These are phyloP conservation scores for Taphrina flavorubra DNA, from an alignment of 1,139 yeast genomes.

Conservation along the genomic window DNA sequence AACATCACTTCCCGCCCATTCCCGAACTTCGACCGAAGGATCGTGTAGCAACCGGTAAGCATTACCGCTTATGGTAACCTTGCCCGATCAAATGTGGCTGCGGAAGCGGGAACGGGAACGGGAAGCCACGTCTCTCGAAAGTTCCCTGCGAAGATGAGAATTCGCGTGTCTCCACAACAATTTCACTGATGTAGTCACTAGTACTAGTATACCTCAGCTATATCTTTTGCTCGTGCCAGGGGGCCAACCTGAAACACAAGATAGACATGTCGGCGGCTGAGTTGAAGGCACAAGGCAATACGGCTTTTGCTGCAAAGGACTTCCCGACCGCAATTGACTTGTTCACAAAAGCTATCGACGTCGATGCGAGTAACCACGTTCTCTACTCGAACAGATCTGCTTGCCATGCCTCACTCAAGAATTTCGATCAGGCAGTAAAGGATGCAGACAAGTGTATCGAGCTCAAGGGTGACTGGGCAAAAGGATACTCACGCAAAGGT, in stretches of 20 bases:
- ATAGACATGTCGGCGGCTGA: constrained; percentile 48
- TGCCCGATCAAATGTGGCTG: not conserved
- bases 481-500: constrained; percentile 91
- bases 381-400: constrained; percentile 95
- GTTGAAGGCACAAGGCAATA: constrained; percentile 77
- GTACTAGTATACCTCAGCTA: not conserved
- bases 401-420: constrained; percentile 76
- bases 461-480: constrained; percentile 86
- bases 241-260: no score
- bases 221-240: no score
- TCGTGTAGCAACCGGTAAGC: constrained; percentile 1
- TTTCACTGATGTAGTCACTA: not conserved
- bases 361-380: constrained; percentile 85
- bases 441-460: constrained; percentile 85
- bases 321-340: constrained; percentile 76
- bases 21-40: not conserved
- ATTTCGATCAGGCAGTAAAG: constrained; percentile 72
- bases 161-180: constrained; percentile 5
- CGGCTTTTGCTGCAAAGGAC: constrained; percentile 86
- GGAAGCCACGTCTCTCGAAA: constrained; percentile 29
- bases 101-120: not conserved
- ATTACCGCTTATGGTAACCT: not conserved
- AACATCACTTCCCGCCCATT: constrained; percentile 8
- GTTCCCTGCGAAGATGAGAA: constrained; percentile 4
- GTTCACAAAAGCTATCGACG: constrained; percentile 81